Evolutionary conservation across 305 asterid genomes (phyloP).

Genomic region (Striga hermonthica): DNA sequence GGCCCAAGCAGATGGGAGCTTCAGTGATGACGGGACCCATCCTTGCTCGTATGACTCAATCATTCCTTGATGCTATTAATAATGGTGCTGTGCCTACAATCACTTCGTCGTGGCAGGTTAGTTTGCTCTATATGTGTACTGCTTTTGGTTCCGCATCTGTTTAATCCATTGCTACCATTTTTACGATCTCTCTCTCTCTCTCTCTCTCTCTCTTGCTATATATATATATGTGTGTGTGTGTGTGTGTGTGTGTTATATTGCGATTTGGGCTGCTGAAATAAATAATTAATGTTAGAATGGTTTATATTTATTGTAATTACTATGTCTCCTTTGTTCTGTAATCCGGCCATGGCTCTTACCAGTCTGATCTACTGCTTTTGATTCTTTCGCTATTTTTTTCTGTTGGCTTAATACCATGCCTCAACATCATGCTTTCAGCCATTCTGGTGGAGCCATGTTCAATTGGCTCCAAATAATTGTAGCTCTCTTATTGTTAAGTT

Average conservation of each 20-base stretch:
- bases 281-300: background rate
- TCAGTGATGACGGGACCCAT: constrained; percentile 94
- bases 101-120: constrained; percentile 97
- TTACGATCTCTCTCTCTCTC: background rate
- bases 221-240: background rate
- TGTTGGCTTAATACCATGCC: constrained; percentile 14
- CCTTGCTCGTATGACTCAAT: constrained; percentile 82
- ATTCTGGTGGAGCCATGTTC: constrained; percentile 1
- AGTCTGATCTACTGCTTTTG: background rate
- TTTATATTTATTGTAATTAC: constrained; percentile 2
- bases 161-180: constrained; percentile 5
- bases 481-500: constrained; percentile 1
- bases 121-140: constrained; percentile 29
- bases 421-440: background rate
- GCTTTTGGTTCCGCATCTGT: constrained; percentile 16
- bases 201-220: background rate
- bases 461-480: constrained; percentile 5
- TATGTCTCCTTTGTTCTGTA: background rate
- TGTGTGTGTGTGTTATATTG: background rate
- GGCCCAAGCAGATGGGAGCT: constrained; percentile 90
- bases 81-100: constrained; percentile 96
- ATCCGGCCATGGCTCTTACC: background rate
- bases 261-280: constrained; percentile 1
- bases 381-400: constrained; percentile 12
- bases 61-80: constrained; percentile 90